Conservation (phyloP, 139 green algal species). For the Axilococcus clingmanii region DNA sequence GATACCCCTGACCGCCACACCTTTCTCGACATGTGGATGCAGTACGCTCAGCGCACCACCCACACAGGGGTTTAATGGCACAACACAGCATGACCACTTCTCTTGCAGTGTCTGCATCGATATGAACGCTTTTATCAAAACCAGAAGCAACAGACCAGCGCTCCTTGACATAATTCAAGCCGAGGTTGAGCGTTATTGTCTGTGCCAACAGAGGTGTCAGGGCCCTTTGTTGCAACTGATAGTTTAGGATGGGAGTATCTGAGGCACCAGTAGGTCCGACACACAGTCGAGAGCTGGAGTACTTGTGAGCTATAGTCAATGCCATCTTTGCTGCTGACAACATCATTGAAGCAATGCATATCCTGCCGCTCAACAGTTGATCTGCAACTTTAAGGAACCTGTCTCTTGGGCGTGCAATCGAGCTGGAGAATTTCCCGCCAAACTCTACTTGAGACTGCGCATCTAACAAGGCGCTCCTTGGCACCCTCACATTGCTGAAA, state of each 20-base stretch:
- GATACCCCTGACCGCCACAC: slow-evolving; percentile 68
- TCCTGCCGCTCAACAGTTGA: slow-evolving; percentile 77
- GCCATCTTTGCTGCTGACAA: slow-evolving; percentile 65
- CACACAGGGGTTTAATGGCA: slow-evolving; percentile 87
- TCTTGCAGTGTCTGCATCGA: slow-evolving; percentile 30
- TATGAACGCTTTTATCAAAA: slow-evolving; percentile 38
- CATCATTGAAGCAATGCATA: slow-evolving; percentile 89
- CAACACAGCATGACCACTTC: slow-evolving; percentile 84
- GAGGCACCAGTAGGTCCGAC: slow-evolving; percentile 67
- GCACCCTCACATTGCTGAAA: slow-evolving; percentile 63
- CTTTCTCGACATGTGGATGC: slow-evolving; percentile 48
- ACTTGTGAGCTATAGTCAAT: slow-evolving; percentile 47
- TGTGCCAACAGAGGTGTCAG: slow-evolving; percentile 75
- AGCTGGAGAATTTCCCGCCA: slow-evolving; percentile 56
- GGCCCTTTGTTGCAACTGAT: slow-evolving; percentile 83
- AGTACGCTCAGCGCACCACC: slow-evolving; percentile 66
- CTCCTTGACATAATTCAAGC: slow-evolving; percentile 66
- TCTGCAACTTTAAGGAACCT: slow-evolving; percentile 71
- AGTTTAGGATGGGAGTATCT: slow-evolving; percentile 83
- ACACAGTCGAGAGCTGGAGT: slow-evolving; percentile 63
- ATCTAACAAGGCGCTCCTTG: slow-evolving; percentile 61
- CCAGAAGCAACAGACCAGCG: slow-evolving; percentile 61
- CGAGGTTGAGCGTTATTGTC: slow-evolving; percentile 73
- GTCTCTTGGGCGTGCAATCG: slow-evolving; percentile 54
- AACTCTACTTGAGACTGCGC: slow-evolving; percentile 44